Conservation (phyloP, 768 basidiomycete species). For the Trametes cingulata region DNA sequence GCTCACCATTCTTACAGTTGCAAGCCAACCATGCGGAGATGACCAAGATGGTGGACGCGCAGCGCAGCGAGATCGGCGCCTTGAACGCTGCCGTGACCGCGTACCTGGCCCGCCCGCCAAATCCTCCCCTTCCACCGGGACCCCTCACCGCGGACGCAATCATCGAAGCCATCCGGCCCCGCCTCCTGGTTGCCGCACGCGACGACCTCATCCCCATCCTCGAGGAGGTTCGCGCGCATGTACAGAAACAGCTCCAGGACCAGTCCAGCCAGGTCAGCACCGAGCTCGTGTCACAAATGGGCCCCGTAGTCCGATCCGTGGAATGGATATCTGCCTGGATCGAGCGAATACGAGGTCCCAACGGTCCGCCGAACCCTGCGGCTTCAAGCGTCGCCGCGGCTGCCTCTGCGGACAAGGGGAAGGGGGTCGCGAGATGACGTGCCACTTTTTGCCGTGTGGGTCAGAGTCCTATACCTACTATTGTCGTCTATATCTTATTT, state of each 20-base stretch:
- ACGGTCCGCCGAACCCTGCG: not conserved
- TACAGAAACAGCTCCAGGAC: conserved; percentile 22
- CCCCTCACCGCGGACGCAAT: conserved; percentile 17
- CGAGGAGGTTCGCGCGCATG: conserved; percentile 10
- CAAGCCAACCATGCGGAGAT: conserved; percentile 7
- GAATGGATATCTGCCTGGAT: conserved; percentile 25
- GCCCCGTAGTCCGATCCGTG: conserved; percentile 18
- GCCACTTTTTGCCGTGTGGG: not conserved
- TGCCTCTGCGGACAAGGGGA: not conserved
- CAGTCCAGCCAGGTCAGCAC: conserved; percentile 21
- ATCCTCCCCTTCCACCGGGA: conserved; percentile 14
- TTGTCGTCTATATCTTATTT: no score
- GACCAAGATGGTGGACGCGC: conserved; percentile 8
- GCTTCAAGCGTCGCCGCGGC: not conserved
- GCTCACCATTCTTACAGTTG: conserved; percentile 6
- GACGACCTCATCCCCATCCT: conserved; percentile 24
- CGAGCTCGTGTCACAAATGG: conserved; percentile 22
- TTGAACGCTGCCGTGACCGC: conserved; percentile 24
- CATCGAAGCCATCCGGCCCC: conserved; percentile 18
- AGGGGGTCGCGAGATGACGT: not conserved
- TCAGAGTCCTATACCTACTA: no score
- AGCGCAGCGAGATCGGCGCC: conserved; percentile 22
- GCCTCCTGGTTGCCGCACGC: conserved; percentile 19
- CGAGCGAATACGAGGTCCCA: conserved; percentile 8
- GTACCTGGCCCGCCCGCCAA: conserved; percentile 11